Conservation (phyloP, 2,329 filamentous ascomycete genomes). For the Berkeleyomyces rouxiae region DNA sequence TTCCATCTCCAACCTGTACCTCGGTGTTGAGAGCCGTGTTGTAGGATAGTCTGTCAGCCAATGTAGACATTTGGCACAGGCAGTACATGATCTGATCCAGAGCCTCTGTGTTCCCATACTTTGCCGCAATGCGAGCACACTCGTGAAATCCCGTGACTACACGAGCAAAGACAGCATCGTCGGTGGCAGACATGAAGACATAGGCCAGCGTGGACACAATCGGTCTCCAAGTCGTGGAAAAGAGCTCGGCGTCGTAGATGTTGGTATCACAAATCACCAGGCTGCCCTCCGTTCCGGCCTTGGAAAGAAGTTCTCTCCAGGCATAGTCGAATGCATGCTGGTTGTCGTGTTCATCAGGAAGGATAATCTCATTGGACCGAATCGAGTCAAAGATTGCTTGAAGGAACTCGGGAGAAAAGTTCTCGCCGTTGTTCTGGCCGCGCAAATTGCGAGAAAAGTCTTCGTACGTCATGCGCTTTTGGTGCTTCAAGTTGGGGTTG, state of each 20-base stretch:
- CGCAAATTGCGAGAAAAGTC: slow-evolving; percentile 83
- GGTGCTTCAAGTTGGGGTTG: slow-evolving; percentile 68
- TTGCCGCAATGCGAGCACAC: slow-evolving; percentile 80
- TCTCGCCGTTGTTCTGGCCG: slow-evolving; percentile 69
- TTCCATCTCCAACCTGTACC: slow-evolving; percentile 78
- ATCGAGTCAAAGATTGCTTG: slow-evolving; percentile 83
- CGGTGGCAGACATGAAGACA: slow-evolving; percentile 96
- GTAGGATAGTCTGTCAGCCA: slow-evolving; percentile 58
- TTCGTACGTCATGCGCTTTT: slow-evolving; percentile 67
- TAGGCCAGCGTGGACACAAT: slow-evolving; percentile 91
- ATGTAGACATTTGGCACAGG: slow-evolving; percentile 74
- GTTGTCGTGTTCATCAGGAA: slow-evolving; percentile 94
- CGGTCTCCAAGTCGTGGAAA: slow-evolving; percentile 85
- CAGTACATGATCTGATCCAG: slow-evolving; percentile 88
- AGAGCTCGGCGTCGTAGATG: slow-evolving; percentile 95
- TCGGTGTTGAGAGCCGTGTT: slow-evolving; percentile 89
- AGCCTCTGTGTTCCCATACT: slow-evolving; percentile 67
- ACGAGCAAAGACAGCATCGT: slow-evolving; percentile 85
- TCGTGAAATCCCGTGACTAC: slow-evolving; percentile 93
- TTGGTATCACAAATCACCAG: slow-evolving; percentile 76
- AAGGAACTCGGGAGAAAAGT: slow-evolving; percentile 73
- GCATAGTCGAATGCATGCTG: slow-evolving; percentile 93
- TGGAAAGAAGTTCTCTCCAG: slow-evolving; percentile 85
- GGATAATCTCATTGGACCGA: slow-evolving; percentile 81
- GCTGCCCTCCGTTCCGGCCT: slow-evolving; percentile 59